Conservation (phyloP, 257 asterid genomes). For the Galeopsis tetrahit region DNA sequence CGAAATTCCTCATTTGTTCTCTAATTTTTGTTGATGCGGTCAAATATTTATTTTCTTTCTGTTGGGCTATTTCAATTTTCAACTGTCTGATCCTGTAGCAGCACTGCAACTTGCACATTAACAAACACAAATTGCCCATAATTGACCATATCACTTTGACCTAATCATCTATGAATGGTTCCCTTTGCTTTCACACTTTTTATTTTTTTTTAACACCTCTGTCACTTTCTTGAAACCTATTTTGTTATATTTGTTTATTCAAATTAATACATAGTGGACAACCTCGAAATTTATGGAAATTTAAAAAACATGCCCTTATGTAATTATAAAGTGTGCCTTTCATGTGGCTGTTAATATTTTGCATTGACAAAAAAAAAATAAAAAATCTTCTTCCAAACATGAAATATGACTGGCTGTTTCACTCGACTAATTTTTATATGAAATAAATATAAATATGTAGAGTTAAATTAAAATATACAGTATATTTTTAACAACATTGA, state of each 20-base stretch:
- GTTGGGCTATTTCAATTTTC: conserved; percentile 1
- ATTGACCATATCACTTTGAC: conserved; percentile 25
- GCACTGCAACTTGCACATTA: conserved; percentile 35
- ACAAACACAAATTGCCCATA: conserved; percentile 19
- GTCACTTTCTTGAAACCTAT: conserved; percentile 19
- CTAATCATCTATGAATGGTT: neutral
- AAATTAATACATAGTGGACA: neutral
- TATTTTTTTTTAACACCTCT: neutral
- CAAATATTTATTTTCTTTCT: neutral
- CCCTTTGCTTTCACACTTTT: neutral
- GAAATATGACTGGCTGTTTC: too few relatives aligned
- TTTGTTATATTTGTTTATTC: neutral
- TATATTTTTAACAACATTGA: neutral
- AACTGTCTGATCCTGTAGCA: conserved; percentile 17
- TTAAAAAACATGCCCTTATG: neutral
- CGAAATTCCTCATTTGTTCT: too few relatives aligned
- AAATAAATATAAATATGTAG: neutral
- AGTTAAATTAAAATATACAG: neutral
- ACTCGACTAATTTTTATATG: neutral
- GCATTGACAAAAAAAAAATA: neutral
- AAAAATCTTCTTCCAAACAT: neutral
- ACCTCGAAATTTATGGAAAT: neutral
- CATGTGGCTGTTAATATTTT: neutral
- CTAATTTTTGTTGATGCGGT: neutral
- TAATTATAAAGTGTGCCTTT: neutral